Conservation (phyloP, 306 rosid genomes). For the Lathyrus aphaca region DNA sequence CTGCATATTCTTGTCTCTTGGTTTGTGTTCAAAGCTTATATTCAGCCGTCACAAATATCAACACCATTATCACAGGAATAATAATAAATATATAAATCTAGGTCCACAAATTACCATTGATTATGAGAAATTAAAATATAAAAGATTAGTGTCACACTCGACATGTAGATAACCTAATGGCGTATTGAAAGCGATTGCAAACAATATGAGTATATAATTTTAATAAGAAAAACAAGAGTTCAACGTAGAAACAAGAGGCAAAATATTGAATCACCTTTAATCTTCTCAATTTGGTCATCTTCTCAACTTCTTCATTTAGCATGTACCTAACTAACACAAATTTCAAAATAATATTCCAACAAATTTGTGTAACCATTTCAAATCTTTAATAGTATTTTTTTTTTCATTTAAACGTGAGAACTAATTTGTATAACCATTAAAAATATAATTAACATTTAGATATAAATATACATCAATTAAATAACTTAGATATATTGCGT, state of each 20-base stretch:
- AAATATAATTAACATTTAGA: too few relatives aligned
- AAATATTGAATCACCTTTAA: conserved; percentile 28
- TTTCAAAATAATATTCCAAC: conserved; percentile 1
- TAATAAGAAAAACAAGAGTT: not conserved
- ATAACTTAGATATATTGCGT: not conserved
- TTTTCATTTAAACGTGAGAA: not conserved
- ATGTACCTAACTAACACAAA: conserved; percentile 20
- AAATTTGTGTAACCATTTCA: not conserved
- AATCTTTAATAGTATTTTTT: not conserved
- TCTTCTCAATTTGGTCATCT: conserved; percentile 33
- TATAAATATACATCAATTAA: not conserved
- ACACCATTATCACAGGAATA: not conserved
- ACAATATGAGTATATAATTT: not conserved
- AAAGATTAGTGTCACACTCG: conserved; percentile 28
- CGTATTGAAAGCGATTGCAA: conserved; percentile 40
- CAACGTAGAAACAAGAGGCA: conserved; percentile 21
- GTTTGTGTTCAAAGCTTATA: not conserved
- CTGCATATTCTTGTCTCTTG: not conserved
- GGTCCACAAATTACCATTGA: conserved; percentile 32
- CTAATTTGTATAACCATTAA: not conserved
- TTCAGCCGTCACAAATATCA: not conserved
- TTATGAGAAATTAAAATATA: conserved; percentile 8
- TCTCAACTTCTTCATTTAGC: conserved; percentile 37
- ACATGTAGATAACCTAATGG: conserved; percentile 38
- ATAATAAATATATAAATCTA: not conserved